Conservation (phyloP, 2,329 filamentous ascomycete genomes). For the Nemania sp. region DNA sequence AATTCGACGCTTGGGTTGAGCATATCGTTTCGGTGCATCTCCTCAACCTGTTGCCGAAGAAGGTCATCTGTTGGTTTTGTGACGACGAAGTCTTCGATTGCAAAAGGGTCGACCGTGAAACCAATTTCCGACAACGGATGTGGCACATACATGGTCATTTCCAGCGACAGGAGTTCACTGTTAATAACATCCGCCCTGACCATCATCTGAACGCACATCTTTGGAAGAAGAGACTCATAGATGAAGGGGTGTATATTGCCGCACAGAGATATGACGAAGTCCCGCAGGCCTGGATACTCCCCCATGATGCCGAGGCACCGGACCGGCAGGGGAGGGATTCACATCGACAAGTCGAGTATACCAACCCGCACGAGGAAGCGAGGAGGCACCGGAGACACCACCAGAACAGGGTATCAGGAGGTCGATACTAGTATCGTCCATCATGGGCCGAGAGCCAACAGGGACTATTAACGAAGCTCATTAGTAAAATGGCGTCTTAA, state of each 20-base stretch:
- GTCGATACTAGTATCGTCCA: not conserved
- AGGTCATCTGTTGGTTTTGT: slow-evolving; percentile 57
- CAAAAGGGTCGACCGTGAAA: slow-evolving; percentile 9
- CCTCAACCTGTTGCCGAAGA: slow-evolving; percentile 40
- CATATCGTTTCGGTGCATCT: slow-evolving; percentile 51
- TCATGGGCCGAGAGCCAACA: not conserved
- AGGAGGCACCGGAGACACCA: slow-evolving; percentile 1
- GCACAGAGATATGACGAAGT: slow-evolving; percentile 20
- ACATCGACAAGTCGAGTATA: not conserved
- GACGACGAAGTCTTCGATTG: slow-evolving; percentile 42
- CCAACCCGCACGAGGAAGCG: not conserved
- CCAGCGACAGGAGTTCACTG: slow-evolving; percentile 30
- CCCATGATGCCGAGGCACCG: not conserved
- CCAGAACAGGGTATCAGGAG: slow-evolving; percentile 2
- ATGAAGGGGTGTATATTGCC: not conserved
- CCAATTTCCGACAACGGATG: slow-evolving; percentile 50
- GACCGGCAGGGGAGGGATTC: not conserved
- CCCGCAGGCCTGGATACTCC: slow-evolving; percentile 3
- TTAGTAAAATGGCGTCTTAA: not conserved
- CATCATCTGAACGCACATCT: slow-evolving; percentile 84
- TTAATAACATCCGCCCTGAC: slow-evolving; percentile 73
- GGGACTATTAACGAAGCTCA: not conserved
- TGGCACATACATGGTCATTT: slow-evolving; percentile 55
- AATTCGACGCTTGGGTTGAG: slow-evolving; percentile 50
- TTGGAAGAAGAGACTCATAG: slow-evolving; percentile 16